These are phyloP conservation scores for Geotrichum klebahnii DNA, from an alignment of 1,139 yeast species.

Conservation along the genomic window DNA sequence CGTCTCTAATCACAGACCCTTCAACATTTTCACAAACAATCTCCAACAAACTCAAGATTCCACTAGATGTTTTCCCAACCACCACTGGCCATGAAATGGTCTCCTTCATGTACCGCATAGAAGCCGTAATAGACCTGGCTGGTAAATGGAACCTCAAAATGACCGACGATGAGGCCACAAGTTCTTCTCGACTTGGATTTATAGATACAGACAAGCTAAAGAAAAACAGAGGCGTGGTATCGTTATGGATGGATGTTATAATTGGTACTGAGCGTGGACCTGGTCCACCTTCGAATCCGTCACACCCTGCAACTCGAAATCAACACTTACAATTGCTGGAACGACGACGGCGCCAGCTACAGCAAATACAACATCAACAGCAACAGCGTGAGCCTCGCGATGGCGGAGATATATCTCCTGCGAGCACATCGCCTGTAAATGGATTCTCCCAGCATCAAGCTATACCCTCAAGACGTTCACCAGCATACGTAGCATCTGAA, in stretches of 20 bases:
- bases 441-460: background rate
- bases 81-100: slow-evolving; percentile 69
- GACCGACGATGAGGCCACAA: slow-evolving; percentile 33
- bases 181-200: slow-evolving; percentile 41
- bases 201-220: slow-evolving; percentile 76
- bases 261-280: slow-evolving; percentile 65
- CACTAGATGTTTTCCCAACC: slow-evolving; percentile 84
- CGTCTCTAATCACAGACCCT: slow-evolving; percentile 79
- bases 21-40: slow-evolving; percentile 54
- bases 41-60: slow-evolving; percentile 63
- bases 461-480: slow-evolving; percentile 1
- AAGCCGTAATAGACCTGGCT: slow-evolving; percentile 69
- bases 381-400: too few species aligned
- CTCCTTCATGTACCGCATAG: slow-evolving; percentile 79
- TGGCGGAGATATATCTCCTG: too few species aligned
- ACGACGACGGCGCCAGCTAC: too few species aligned
- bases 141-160: slow-evolving; percentile 45
- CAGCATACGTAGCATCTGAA: slow-evolving; percentile 37
- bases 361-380: too few species aligned
- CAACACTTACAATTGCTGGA: slow-evolving; percentile 1
- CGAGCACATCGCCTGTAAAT: too few species aligned
- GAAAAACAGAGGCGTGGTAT: slow-evolving; percentile 68
- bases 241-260: slow-evolving; percentile 70
- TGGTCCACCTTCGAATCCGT: slow-evolving; percentile 29
- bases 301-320: slow-evolving; percentile 13